Evolutionary conservation across 495 filamentous ascomycete species (phyloP), one percentile per base, ranked within the genome.

Genomic region (Hamigera avellanea): DNA sequence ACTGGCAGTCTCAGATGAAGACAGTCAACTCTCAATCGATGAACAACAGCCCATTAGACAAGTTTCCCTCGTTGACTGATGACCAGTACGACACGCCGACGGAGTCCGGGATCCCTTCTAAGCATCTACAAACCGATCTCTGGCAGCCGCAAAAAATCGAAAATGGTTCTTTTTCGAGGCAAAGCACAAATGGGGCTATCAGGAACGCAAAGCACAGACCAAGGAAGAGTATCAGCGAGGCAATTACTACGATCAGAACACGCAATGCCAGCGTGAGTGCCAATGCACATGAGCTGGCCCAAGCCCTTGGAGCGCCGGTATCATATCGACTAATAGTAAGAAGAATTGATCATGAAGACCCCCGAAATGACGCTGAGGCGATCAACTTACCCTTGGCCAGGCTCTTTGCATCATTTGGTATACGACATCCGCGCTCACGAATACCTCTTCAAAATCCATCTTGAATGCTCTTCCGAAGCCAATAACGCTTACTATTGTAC

Each of bases 381-480:
- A 6, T 6, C 25, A 12, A 45, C 42, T 56, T 18, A 52, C 39
- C 19, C 32, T 12, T 42, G 23, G 10, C 17, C 56, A 94, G 86
- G 56, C 69, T 26, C 76, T 94, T 25, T 94, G 87, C 58, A 50
- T 85, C 32, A 62, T 86, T 46, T 96, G 91, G 91, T 99, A 95
- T 59, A 69, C 83, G 58, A 86, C 85, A 19, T 96, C 91, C 18
- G 89, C 91, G 34, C 63, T 95, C 42, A 93, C 91, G 40, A 99
- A 96, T 59, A 95, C 87, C 0, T 95, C 93, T 37, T 96, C 91
- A 26, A 96, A 96, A 63, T 80, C 88, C 8, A 96, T 99, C 52
- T 72, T 99, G 39, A 96, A 87, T 46, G 81, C 87, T 23, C 87
- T 96, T 42, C 78, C 84, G 21, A 85, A 82, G 55, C 93, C 91